Evolutionary conservation across 306 rosid genomes (phyloP), one percentile per base, ranked within the genome.

Genomic region (Gastrolobium bilobum): DNA sequence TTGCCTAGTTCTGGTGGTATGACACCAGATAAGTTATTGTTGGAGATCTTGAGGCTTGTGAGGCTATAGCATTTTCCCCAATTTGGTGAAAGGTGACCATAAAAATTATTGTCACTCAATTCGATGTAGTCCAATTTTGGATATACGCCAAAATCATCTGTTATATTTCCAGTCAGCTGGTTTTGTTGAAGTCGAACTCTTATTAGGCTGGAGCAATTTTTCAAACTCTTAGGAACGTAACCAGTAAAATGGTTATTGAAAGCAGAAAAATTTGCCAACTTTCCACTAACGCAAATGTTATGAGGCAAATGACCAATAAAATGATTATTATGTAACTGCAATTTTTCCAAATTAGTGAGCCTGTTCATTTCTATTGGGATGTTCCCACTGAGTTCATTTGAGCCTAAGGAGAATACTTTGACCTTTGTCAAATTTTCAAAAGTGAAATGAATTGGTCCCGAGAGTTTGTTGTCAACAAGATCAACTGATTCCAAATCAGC

Each of bases 101-200:
- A 58, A 11, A 81, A 81, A 0, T 75, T 48, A 47, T 81, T 81
- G 52, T 61, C 34, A 40, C 89, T 82, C 7, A 84, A 10, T 11
- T 35, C 37, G 4, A 76, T 69, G 39, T 38, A 79, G 4, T 13
- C 0, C 70, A 84, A 63, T 43, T 31, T 7, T 6, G 81, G 84
- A 77, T 76, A 79, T 3, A 52, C 51, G 4, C 85, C 83, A 53
- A 79, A 77, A 51, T 37, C 80, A 1, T 84, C 35, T 11, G 79
- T 10, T 52, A 87, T 66, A 48, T 87, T 54, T 60, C 81, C 87
- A 52, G 29, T 13, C 0, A 84, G 3, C 3, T 79, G 85, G 71
- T 85, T 87, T 9, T 31, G 35, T 0, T 73, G 79, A 33, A 84
- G 68, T 47, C 83, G 47, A 10, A 82, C 10, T 68, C 87, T 72